A percentile compares a stretch with the other conserved stretches of the same genome.
phyloP scores from a whole-genome alignment of 2,329 filamentous ascomycete species.

The Cryphonectria nitschkei region DNA sequence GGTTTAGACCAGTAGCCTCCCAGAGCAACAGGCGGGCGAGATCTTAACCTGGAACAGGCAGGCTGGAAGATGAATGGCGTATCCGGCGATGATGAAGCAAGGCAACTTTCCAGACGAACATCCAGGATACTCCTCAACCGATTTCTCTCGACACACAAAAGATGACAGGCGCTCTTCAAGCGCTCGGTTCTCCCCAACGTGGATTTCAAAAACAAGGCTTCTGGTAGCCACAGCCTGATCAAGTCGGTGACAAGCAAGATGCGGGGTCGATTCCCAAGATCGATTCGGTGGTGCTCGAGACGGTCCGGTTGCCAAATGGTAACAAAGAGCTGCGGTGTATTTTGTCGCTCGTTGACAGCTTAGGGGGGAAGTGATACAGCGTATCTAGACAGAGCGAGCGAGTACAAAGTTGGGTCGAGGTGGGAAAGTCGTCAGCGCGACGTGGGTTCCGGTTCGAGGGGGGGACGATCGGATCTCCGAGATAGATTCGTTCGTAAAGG shows the following conservation, averaged over 20 bases:
- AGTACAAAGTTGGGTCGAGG: neutral
- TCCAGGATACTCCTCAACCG: constrained; percentile 4
- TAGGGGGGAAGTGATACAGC: neutral
- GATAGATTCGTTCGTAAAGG: constrained; percentile 5
- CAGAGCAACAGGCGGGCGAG: neutral
- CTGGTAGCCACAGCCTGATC: neutral
- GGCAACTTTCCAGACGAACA: constrained; percentile 10
- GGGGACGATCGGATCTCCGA: neutral
- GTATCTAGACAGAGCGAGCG: neutral
- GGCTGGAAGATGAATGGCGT: neutral
- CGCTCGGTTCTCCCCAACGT: neutral
- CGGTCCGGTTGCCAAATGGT: constrained; percentile 8
- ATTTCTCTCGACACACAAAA: constrained; percentile 1
- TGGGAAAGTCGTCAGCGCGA: neutral
- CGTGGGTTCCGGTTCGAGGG: constrained; percentile 14
- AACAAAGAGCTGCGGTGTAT: constrained; percentile 1
- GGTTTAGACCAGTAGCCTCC: constrained; percentile 6
- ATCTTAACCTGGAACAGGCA: constrained; percentile 4
- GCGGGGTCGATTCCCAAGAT: neutral
- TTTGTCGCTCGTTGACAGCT: neutral
- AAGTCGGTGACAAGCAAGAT: neutral
- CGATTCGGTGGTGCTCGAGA: neutral
- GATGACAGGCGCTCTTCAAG: constrained; percentile 7
- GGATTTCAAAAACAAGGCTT: neutral
- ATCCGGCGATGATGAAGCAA: constrained; percentile 20